Percentiles rank a stretch among this genome's conserved stretches.
Conservation (phyloP, 2,329 filamentous ascomycete species). For the Microcyclospora tardicrescens region DNA sequence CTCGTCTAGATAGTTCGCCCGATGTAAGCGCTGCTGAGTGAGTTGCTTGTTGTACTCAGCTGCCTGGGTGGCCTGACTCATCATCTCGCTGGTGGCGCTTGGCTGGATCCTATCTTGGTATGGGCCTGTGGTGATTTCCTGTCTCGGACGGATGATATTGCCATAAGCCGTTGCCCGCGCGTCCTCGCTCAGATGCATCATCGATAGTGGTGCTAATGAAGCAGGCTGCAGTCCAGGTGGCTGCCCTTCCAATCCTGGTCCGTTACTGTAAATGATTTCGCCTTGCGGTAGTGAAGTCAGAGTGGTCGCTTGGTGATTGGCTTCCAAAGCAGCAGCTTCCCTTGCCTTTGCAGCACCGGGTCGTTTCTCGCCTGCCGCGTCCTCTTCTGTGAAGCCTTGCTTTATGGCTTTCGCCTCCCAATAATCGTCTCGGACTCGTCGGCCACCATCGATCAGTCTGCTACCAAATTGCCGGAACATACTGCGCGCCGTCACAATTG, state of each 20-base stretch:
- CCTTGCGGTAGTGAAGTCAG: constrained; percentile 54
- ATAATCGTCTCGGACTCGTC: constrained; percentile 91
- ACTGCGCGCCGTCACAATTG: constrained; percentile 90
- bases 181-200: constrained; percentile 72
- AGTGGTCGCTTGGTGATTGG: constrained; percentile 44
- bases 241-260: constrained; percentile 23
- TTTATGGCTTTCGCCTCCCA: constrained; percentile 97
- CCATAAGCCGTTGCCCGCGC: constrained; percentile 71
- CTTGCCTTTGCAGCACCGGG: constrained; percentile 82
- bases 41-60: constrained; percentile 83
- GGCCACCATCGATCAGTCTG: constrained; percentile 76
- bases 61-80: constrained; percentile 75
- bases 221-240: constrained; percentile 49
- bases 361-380: constrained; percentile 88
- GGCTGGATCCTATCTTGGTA: constrained; percentile 80
- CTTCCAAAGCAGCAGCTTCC: constrained; percentile 60
- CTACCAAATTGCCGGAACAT: constrained; percentile 99
- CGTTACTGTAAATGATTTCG: constrained; percentile 77
- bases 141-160: constrained; percentile 69
- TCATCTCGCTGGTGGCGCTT: constrained; percentile 62
- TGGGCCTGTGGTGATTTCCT: constrained; percentile 74
- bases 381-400: constrained; percentile 95
- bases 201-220: constrained; percentile 60
- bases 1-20: constrained; percentile 65
- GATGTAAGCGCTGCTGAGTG: constrained; percentile 65